phyloP scores from a whole-genome alignment of 2,329 filamentous ascomycete genomes.

The Rhynchosporium graminicola region DNA sequence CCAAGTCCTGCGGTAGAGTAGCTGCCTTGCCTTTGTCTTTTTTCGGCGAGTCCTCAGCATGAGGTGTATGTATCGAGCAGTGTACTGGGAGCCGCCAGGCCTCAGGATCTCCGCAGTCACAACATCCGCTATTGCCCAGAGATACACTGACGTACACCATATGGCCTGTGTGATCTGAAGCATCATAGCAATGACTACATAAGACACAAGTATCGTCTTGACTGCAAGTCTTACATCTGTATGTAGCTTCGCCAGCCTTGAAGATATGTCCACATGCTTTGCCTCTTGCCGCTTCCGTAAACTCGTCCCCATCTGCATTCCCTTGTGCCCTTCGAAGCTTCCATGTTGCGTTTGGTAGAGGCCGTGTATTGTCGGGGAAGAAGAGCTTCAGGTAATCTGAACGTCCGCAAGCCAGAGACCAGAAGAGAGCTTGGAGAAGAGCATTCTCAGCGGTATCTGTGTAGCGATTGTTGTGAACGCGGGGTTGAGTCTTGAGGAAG shows the following conservation, averaged over 20 bases:
- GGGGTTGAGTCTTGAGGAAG: conserved; percentile 77
- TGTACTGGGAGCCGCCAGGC: conserved; percentile 87
- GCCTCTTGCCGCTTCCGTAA: conserved; percentile 85
- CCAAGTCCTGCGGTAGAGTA: conserved; percentile 71
- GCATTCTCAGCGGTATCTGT: conserved; percentile 67
- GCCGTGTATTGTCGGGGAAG: conserved; percentile 72
- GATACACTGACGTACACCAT: conserved; percentile 88
- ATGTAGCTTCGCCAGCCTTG: conserved; percentile 89
- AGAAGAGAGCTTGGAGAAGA: conserved; percentile 80
- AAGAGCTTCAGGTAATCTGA: conserved; percentile 74
- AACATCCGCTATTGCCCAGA: conserved; percentile 90
- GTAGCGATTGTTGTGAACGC: conserved; percentile 74
- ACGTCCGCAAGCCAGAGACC: conserved; percentile 76
- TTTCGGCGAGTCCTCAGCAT: conserved; percentile 47
- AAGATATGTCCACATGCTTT: conserved; percentile 98
- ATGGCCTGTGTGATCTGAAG: conserved; percentile 91
- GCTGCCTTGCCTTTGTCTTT: conserved; percentile 61
- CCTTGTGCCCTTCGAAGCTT: conserved; percentile 87
- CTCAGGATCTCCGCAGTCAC: conserved; percentile 94
- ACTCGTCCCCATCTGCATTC: conserved; percentile 91
- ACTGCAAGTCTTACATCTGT: conserved; percentile 91
- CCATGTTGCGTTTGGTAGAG: conserved; percentile 60
- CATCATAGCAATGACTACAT: conserved; percentile 91
- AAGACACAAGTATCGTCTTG: conserved; percentile 94
- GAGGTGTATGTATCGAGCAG: conserved; percentile 88